Evolutionary conservation across 1,284 basidiomycete species (phyloP).

Genomic region (Exobasidium cylindrosporum): DNA sequence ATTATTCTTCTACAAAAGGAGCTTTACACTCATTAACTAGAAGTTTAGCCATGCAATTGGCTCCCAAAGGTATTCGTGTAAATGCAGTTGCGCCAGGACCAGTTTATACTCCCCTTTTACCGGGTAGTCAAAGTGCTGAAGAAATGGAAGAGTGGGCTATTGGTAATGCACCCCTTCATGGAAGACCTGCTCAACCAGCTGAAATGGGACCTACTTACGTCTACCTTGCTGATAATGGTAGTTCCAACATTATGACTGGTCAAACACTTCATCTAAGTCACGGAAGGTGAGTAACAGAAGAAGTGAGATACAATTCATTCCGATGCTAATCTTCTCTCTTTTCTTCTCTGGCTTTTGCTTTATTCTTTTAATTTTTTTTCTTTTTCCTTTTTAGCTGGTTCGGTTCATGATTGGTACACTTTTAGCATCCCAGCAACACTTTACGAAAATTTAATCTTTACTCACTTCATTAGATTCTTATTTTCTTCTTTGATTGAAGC

Average conservation of each 20-base stretch:
- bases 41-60: constrained; percentile 63
- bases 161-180: constrained; percentile 30
- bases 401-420: neutral
- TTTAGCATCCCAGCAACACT: too few relatives aligned
- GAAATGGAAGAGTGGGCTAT: constrained; percentile 42
- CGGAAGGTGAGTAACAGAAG: constrained; percentile 13
- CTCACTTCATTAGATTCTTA: too few relatives aligned
- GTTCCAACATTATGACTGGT: constrained; percentile 41
- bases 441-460: too few relatives aligned
- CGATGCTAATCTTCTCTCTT: too few relatives aligned
- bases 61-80: constrained; percentile 62
- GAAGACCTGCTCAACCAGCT: constrained; percentile 35
- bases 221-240: constrained; percentile 35
- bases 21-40: constrained; percentile 61
- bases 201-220: constrained; percentile 41
- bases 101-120: constrained; percentile 59
- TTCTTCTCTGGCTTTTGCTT: too few relatives aligned
- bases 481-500: too few relatives aligned
- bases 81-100: constrained; percentile 63
- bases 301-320: too few relatives aligned
- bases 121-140: constrained; percentile 32
- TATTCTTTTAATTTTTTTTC: neutral
- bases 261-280: constrained; percentile 33
- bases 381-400: neutral
- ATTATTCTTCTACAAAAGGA: constrained; percentile 62